Conservation (phyloP, 768 basidiomycete species). For the Mycena galericulata region DNA sequence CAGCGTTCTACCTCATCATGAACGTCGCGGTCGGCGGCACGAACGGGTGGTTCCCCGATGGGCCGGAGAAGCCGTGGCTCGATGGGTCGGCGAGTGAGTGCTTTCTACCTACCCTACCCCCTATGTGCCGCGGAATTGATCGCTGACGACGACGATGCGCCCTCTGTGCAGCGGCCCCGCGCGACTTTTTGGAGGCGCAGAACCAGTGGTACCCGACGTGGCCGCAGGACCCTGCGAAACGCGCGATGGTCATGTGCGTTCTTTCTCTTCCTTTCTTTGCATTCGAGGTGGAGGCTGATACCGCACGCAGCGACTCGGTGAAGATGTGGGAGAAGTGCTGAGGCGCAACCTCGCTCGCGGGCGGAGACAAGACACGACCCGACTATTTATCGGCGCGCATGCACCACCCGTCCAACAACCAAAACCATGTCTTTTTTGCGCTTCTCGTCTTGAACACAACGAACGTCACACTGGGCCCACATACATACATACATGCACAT, state of each 20-base stretch:
- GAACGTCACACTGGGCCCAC: no score
- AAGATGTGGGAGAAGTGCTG: slow-evolving; percentile 84
- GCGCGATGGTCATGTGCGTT: slow-evolving; percentile 81
- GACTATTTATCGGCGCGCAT: no score
- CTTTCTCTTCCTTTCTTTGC: no score
- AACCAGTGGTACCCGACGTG: slow-evolving; percentile 80
- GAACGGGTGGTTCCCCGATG: slow-evolving; percentile 94
- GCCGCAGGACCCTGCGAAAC: slow-evolving; percentile 70
- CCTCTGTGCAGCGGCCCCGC: slow-evolving; percentile 68
- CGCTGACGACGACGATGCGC: slow-evolving; percentile 25
- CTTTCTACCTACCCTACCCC: slow-evolving; percentile 11
- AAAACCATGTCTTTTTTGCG: no score
- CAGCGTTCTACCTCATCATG: slow-evolving; percentile 89
- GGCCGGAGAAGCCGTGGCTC: slow-evolving; percentile 85
- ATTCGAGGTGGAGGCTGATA: no score
- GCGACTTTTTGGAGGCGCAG: slow-evolving; percentile 69
- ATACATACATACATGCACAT: no score
- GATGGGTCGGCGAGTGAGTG: slow-evolving; percentile 69
- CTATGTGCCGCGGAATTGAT: not conserved
- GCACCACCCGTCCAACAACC: no score
- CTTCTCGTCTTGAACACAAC: no score
- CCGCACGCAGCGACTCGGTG: slow-evolving; percentile 78
- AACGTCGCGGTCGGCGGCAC: slow-evolving; percentile 89
- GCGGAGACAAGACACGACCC: no score
- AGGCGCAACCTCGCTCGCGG: not conserved